Conservation (phyloP, 2,329 filamentous ascomycete genomes). For the Ustulina deusta region DNA sequence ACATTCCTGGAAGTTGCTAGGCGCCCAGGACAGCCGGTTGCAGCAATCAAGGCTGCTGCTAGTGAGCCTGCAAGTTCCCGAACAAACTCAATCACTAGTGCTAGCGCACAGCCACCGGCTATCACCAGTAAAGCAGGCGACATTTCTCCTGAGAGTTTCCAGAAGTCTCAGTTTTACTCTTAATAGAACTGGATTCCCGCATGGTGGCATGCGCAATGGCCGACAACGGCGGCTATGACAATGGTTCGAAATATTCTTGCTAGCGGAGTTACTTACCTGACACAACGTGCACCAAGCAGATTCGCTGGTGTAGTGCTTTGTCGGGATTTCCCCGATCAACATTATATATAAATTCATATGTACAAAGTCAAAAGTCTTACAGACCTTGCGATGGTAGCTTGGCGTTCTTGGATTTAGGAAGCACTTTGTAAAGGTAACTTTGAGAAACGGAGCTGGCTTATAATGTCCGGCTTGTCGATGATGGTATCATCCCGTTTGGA, state of each 20-base stretch:
- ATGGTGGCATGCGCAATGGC: not conserved
- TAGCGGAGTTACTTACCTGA: slow-evolving; percentile 17
- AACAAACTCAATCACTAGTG: slow-evolving; percentile 64
- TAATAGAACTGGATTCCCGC: slow-evolving; percentile 46
- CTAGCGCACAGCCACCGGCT: slow-evolving; percentile 49
- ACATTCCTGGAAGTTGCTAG: slow-evolving; percentile 86
- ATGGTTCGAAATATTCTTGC: slow-evolving; percentile 15
- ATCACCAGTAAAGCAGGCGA: slow-evolving; percentile 64
- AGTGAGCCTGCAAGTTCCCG: slow-evolving; percentile 59
- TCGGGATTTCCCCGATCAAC: not conserved
- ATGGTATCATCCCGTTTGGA: slow-evolving; percentile 5
- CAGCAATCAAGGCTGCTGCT: slow-evolving; percentile 63
- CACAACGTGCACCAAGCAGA: not conserved
- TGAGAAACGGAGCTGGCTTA: not conserved
- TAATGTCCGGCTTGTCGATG: not conserved
- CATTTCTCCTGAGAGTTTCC: slow-evolving; percentile 66
- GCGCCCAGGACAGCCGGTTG: slow-evolving; percentile 63
- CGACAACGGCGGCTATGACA: not conserved
- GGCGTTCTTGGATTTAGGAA: slow-evolving; percentile 32
- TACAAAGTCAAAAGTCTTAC: slow-evolving; percentile 34
- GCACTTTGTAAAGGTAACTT: slow-evolving; percentile 4
- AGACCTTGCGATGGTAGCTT: slow-evolving; percentile 29
- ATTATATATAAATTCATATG: slow-evolving; percentile 37
- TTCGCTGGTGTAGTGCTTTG: not conserved
- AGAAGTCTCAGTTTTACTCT: slow-evolving; percentile 70